phyloP scores from a whole-genome alignment of 371 early-diverging fungal species.

The Sporodiniella umbellata region DNA sequence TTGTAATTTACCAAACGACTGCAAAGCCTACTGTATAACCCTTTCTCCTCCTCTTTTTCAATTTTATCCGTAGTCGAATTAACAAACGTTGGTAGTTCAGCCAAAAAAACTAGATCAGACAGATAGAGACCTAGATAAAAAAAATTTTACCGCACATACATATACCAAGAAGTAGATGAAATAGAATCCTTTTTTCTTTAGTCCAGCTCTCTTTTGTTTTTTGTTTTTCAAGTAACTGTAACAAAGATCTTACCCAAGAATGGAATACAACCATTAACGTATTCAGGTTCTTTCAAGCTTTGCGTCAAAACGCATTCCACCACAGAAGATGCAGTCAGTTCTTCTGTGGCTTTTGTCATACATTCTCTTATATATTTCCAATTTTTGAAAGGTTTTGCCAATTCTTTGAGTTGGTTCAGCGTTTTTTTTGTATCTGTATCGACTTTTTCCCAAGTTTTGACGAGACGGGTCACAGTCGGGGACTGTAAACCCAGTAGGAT shows the following conservation, averaged over 20 bases:
- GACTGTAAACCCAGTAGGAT: constrained; percentile 56
- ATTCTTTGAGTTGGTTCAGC: constrained; percentile 49
- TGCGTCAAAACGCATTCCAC: constrained; percentile 39
- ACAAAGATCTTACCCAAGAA: constrained; percentile 44
- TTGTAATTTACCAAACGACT: constrained; percentile 60
- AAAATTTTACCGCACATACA: no score
- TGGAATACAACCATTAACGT: constrained; percentile 48
- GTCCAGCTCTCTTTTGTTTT: no score
- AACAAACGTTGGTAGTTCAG: constrained; percentile 59
- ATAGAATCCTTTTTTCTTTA: no score
- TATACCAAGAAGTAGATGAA: no score
- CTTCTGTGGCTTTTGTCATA: constrained; percentile 49
- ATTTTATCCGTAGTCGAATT: constrained; percentile 14
- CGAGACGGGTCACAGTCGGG: constrained; percentile 46
- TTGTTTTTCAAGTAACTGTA: no score
- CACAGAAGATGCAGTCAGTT: constrained; percentile 40
- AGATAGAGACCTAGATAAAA: constrained; percentile 62
- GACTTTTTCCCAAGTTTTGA: constrained; percentile 53
- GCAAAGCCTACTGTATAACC: constrained; percentile 21
- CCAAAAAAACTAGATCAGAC: constrained; percentile 64
- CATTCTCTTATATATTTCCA: constrained; percentile 56
- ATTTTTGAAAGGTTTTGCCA: constrained; percentile 56
- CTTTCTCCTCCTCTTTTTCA: constrained; percentile 16
- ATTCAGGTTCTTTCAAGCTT: constrained; percentile 10
- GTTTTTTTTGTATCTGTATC: constrained; percentile 44